Percentiles rank a stretch among this genome's conserved stretches.
Conservation (phyloP, 1,284 basidiomycete genomes). For the Sanghuangporus baumii region DNA sequence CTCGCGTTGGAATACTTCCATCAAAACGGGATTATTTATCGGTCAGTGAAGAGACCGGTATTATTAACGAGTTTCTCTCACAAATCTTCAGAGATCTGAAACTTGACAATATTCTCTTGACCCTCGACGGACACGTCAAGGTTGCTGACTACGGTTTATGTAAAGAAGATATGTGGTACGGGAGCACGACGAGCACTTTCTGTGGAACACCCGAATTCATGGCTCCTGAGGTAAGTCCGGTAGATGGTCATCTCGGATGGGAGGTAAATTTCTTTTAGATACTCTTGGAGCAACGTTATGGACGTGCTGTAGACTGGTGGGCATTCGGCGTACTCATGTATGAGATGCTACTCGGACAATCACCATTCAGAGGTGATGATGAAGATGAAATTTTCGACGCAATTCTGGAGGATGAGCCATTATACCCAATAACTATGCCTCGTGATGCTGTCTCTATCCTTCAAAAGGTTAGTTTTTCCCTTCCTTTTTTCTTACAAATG, state of each 20-base stretch:
- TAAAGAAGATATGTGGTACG: conserved; percentile 99
- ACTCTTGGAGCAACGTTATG: conserved; percentile 95
- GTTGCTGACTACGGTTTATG: conserved; percentile 99
- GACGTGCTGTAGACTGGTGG: conserved; percentile 99
- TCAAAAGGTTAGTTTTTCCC: conserved; percentile 63
- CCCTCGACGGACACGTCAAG: conserved; percentile 96
- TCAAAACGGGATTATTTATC: conserved; percentile 91
- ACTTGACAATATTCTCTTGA: conserved; percentile 96
- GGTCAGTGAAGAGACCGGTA: conserved; percentile 40
- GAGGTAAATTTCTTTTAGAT: conserved; percentile 50
- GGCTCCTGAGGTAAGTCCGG: conserved; percentile 86
- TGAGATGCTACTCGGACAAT: conserved; percentile 98
- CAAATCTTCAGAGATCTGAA: conserved; percentile 76
- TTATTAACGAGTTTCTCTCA: background rate
- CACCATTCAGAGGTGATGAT: conserved; percentile 98
- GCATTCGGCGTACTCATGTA: conserved; percentile 98
- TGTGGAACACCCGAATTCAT: conserved; percentile 99
- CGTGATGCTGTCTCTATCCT: conserved; percentile 94
- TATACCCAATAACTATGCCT: conserved; percentile 99
- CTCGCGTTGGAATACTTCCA: conserved; percentile 99
- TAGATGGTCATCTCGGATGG: background rate
- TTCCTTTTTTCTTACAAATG: conserved; percentile 14
- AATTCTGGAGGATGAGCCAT: conserved; percentile 95
- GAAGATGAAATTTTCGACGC: conserved; percentile 99
- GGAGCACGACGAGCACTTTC: conserved; percentile 97